Conservation (phyloP, 129 eudicot genomes). For the Centella asiatica region DNA sequence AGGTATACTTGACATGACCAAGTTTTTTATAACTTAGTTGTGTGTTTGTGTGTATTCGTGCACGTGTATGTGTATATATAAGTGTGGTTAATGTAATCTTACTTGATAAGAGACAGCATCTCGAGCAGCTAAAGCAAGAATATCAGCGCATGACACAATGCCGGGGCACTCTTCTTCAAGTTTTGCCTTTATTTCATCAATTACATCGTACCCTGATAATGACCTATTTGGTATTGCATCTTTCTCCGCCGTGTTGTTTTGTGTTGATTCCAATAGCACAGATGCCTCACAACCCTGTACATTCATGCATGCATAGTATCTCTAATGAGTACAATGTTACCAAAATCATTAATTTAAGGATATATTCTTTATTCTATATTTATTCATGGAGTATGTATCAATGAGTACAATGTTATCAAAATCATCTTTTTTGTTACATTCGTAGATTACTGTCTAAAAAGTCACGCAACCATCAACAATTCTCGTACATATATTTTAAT, state of each 20-base stretch:
- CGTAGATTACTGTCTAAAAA: too few relatives aligned
- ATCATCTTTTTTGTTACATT: too few relatives aligned
- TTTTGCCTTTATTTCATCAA: slow-evolving; percentile 41
- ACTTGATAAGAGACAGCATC: slow-evolving; percentile 52
- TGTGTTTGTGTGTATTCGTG: background rate
- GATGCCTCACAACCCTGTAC: slow-evolving; percentile 60
- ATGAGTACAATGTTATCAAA: too few relatives aligned
- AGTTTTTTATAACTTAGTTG: too few relatives aligned
- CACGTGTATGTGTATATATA: background rate
- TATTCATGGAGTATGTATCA: too few relatives aligned
- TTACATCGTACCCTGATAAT: slow-evolving; percentile 34
- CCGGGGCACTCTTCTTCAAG: slow-evolving; percentile 36
- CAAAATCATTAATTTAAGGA: too few relatives aligned
- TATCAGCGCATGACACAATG: slow-evolving; percentile 53
- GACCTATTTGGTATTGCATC: slow-evolving; percentile 39
- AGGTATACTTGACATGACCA: too few relatives aligned
- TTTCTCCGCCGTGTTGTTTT: slow-evolving; percentile 32
- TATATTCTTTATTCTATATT: too few relatives aligned
- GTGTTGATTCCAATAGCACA: slow-evolving; percentile 33
- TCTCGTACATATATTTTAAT: too few relatives aligned
- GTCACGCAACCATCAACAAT: too few relatives aligned
- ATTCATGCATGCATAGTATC: background rate
- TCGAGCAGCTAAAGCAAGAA: slow-evolving; percentile 36
- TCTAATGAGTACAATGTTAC: background rate
- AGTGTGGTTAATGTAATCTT: too few relatives aligned